Percentiles rank a stretch among this genome's conserved stretches.
Conservation (phyloP, 768 basidiomycete species). For the Agaricus subrufescens region DNA sequence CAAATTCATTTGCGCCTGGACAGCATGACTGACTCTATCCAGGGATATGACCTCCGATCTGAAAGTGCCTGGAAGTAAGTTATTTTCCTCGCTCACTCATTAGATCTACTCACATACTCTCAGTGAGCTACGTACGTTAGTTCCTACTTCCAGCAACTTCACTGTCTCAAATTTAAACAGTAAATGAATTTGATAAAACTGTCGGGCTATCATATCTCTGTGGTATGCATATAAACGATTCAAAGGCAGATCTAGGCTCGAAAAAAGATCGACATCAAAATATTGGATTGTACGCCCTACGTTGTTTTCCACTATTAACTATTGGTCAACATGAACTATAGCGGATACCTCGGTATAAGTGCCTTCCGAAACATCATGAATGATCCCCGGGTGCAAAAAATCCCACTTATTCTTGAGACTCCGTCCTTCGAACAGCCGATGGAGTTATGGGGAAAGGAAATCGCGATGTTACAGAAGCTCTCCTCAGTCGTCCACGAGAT, state of each 20-base stretch:
- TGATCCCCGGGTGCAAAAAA: conserved; percentile 60
- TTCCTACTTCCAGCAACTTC: background rate
- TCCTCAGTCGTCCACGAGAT: conserved; percentile 11
- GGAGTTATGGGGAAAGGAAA: conserved; percentile 72
- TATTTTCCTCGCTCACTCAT: background rate
- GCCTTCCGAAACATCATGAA: conserved; percentile 64
- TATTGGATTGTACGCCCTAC: conserved; percentile 63
- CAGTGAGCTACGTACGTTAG: conserved; percentile 3
- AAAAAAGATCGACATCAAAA: conserved; percentile 82
- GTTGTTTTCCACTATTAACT: background rate
- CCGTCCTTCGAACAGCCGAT: conserved; percentile 58
- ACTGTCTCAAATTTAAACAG: conserved; percentile 23
- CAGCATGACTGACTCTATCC: background rate
- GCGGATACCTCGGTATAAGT: conserved; percentile 61
- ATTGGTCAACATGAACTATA: conserved; percentile 19
- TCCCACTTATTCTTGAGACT: conserved; percentile 83
- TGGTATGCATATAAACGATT: conserved; percentile 87
- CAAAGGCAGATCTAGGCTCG: conserved; percentile 57
- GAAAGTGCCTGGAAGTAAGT: conserved; percentile 69
- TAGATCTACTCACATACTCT: background rate
- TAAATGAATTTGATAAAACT: conserved; percentile 59
- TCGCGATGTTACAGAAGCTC: conserved; percentile 51
- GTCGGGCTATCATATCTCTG: conserved; percentile 71
- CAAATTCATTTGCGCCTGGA: background rate
- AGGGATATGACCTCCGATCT: conserved; percentile 82